Evolutionary conservation across 345 rosid genomes (phyloP).

Genomic region (Sonneratia alba): DNA sequence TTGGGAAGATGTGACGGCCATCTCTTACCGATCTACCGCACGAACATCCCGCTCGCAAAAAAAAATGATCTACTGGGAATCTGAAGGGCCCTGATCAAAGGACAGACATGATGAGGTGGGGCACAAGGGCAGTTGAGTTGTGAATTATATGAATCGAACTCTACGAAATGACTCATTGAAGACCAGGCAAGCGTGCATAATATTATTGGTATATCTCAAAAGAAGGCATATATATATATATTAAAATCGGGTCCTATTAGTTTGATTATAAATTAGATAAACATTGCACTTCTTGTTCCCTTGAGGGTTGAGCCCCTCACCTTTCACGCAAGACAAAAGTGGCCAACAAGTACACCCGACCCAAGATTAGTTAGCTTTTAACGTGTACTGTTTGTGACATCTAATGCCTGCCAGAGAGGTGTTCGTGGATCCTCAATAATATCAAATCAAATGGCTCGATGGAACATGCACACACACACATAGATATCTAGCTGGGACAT

Average conservation of each 20-base stretch:
- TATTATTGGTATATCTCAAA: neutral
- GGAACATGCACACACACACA: neutral
- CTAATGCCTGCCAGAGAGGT: neutral
- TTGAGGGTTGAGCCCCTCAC: neutral
- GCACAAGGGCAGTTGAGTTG: no score
- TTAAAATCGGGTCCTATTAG: neutral
- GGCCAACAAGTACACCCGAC: constrained; percentile 51
- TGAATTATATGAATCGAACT: no score
- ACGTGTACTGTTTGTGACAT: neutral
- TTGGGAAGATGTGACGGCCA: no score
- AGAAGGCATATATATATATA: neutral
- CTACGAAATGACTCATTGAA: neutral
- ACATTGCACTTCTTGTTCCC: constrained; percentile 6
- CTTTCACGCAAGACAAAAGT: constrained; percentile 16
- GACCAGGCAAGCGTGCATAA: neutral
- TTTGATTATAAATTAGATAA: neutral
- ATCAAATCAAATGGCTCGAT: no score
- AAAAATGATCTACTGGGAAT: no score
- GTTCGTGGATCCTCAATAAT: neutral
- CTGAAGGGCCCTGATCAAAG: no score
- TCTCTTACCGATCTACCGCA: no score
- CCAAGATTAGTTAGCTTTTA: neutral
- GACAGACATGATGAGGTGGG: no score
- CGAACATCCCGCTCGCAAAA: no score
- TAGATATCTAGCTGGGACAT: no score